Evolutionary conservation across 1,284 basidiomycete species (phyloP).

Genomic region (Trametes versicolor): DNA sequence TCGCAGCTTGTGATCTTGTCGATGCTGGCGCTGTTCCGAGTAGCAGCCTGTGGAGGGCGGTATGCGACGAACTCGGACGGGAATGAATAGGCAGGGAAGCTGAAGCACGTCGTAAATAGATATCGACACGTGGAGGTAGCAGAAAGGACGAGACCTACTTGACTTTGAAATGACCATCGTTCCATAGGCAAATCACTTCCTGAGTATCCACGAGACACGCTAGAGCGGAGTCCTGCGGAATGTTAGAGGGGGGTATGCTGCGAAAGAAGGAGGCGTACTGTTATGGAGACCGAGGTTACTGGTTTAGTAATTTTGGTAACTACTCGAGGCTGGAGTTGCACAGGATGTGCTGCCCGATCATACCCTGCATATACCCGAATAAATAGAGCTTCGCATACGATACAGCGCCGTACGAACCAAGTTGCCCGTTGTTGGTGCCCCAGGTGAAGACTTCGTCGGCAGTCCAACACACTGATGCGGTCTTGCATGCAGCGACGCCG

Average conservation of each 20-base stretch:
- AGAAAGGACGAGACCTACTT: conserved; percentile 53
- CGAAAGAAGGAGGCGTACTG: conserved; percentile 56
- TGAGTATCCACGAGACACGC: conserved; percentile 77
- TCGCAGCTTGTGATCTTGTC: conserved; percentile 87
- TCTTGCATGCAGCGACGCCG: conserved; percentile 90
- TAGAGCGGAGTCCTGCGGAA: conserved; percentile 80
- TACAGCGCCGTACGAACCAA: conserved; percentile 62
- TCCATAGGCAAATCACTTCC: conserved; percentile 88
- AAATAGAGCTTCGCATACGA: neutral
- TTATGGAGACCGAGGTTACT: conserved; percentile 76
- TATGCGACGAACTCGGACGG: conserved; percentile 82
- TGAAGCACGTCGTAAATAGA: conserved; percentile 38
- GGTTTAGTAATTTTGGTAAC: conserved; percentile 83
- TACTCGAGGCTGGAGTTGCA: conserved; percentile 85
- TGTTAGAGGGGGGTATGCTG: conserved; percentile 12
- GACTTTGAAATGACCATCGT: conserved; percentile 81
- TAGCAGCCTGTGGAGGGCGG: conserved; percentile 78
- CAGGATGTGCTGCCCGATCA: conserved; percentile 76
- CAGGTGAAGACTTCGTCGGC: conserved; percentile 90
- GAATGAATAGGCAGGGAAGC: conserved; percentile 77
- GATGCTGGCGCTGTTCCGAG: conserved; percentile 77
- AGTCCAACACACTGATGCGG: conserved; percentile 93
- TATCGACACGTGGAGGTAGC: conserved; percentile 26
- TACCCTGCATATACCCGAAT: conserved; percentile 60
- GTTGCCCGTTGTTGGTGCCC: conserved; percentile 95